Evolutionary conservation across 176 grass and related monocot genomes (phyloP).

Genomic region (Bothriochloa decipiens): DNA sequence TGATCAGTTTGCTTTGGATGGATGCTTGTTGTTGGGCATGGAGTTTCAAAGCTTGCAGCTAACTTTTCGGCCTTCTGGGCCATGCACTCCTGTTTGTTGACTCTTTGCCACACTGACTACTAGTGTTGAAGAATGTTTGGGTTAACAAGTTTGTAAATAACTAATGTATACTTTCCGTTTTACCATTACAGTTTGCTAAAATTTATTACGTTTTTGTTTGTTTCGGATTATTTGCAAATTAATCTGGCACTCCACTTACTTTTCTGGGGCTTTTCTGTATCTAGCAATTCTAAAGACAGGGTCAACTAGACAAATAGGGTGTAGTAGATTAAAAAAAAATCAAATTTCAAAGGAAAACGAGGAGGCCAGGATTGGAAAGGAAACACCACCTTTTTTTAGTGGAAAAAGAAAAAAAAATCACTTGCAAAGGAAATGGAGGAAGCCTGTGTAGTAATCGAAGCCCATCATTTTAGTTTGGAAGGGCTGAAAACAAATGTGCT

Average conservation of each 20-base stretch:
- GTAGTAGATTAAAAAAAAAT: neutral
- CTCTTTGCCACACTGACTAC: neutral
- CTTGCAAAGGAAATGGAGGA: neutral
- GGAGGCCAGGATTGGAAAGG: no score
- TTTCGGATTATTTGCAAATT: no score
- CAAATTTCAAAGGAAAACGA: neutral
- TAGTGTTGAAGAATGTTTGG: neutral
- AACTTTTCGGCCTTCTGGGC: constrained; percentile 46
- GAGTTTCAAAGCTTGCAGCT: constrained; percentile 47
- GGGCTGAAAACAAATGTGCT: neutral
- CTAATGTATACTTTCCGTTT: neutral
- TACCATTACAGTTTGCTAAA: neutral
- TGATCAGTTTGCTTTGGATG: constrained; percentile 38
- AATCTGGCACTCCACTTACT: neutral
- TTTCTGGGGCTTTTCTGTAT: no score
- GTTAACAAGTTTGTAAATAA: neutral
- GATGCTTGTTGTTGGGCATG: constrained; percentile 39
- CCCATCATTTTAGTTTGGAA: neutral
- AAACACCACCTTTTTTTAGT: neutral
- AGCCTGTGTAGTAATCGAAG: neutral
- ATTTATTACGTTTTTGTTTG: neutral
- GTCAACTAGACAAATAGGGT: neutral
- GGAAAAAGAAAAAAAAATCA: neutral
- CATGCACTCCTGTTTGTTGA: constrained; percentile 50
- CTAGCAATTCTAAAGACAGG: neutral